phyloP scores from a whole-genome alignment of 78 protist genomes.

The Dictyostelium firmibasis region DNA sequence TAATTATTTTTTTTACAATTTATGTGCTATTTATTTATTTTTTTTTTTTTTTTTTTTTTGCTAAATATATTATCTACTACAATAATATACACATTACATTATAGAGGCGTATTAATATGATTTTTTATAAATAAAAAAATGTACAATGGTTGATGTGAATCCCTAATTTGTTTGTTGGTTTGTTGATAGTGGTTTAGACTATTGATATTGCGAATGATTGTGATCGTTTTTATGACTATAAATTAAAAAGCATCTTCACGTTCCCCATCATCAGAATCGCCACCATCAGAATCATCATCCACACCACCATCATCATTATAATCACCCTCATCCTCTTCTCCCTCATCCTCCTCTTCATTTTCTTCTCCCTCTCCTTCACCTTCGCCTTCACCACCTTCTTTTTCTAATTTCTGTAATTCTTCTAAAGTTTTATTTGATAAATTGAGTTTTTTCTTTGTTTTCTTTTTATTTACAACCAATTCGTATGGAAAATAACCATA shows the following conservation, averaged over 20 bases:
- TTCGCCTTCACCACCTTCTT: conserved; percentile 7
- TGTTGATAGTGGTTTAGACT: background rate
- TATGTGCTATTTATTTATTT: background rate
- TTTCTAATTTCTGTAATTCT: background rate
- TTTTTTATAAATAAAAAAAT: background rate
- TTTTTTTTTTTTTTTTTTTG: background rate
- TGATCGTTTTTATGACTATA: background rate
- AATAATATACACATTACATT: background rate
- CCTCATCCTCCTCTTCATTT: background rate
- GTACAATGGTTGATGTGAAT: background rate
- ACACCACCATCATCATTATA: background rate
- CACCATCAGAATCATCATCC: background rate
- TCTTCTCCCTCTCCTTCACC: background rate
- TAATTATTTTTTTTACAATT: no score
- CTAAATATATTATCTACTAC: background rate
- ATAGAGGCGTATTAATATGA: background rate
- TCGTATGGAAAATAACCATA: conserved; percentile 4
- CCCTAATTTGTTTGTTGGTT: background rate
- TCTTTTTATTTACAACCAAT: conserved; percentile 1
- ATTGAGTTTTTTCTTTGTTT: background rate
- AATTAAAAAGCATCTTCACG: background rate
- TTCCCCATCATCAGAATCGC: background rate
- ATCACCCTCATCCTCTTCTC: background rate
- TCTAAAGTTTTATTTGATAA: background rate
- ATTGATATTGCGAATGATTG: background rate